Evolutionary conservation across 441 rosid species (phyloP).

Genomic region (Brassica hybrid): DNA sequence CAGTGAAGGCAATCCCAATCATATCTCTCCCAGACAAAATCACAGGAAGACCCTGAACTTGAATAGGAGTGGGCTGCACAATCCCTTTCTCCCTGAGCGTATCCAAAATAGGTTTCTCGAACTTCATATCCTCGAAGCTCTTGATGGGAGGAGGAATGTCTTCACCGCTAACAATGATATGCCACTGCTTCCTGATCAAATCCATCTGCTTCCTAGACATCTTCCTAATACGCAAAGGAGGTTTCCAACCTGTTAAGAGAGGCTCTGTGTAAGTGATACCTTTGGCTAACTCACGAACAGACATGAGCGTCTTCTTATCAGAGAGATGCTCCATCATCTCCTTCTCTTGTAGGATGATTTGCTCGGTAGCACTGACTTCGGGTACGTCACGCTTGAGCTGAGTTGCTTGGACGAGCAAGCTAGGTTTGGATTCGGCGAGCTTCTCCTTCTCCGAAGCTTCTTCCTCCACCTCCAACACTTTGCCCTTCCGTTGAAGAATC

Average conservation of each 20-base stretch:
- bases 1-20: conserved; percentile 88
- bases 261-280: conserved; percentile 89
- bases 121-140: conserved; percentile 85
- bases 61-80: conserved; percentile 94
- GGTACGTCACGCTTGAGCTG: conserved; percentile 86
- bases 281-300: conserved; percentile 91
- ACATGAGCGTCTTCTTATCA: conserved; percentile 83
- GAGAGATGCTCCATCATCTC: conserved; percentile 91
- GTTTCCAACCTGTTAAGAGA: conserved; percentile 81
- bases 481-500: conserved; percentile 83
- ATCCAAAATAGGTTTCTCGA: conserved; percentile 70
- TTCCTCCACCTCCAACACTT: conserved; percentile 60
- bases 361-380: conserved; percentile 70
- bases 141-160: conserved; percentile 84
- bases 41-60: conserved; percentile 95
- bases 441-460: conserved; percentile 63
- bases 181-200: conserved; percentile 87
- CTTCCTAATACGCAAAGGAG: conserved; percentile 64
- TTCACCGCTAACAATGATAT: conserved; percentile 89
- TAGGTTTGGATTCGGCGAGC: conserved; percentile 76
- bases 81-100: conserved; percentile 83
- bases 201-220: conserved; percentile 68
- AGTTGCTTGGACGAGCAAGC: conserved; percentile 84
- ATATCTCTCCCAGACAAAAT: conserved; percentile 81
- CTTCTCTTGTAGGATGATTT: conserved; percentile 81